Percentiles rank a stretch among this genome's conserved stretches.
phyloP scores from a whole-genome alignment of 352 stramenopile genomes.

The Phytophthora multivora region DNA sequence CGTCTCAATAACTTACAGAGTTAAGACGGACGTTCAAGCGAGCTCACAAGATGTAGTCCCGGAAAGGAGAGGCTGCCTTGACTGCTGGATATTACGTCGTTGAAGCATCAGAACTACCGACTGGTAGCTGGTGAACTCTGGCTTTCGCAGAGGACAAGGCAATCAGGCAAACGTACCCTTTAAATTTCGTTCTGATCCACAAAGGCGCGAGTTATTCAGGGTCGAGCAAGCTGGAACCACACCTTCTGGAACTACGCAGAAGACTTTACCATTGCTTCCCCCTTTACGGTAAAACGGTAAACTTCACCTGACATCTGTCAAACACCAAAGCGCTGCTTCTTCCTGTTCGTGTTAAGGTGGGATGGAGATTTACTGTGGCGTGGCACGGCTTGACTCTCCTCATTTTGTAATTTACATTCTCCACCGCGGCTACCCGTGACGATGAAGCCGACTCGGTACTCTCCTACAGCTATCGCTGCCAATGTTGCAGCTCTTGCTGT shows the following conservation, averaged over 20 bases:
- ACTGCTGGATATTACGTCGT: slow-evolving; percentile 15
- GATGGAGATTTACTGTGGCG: neutral
- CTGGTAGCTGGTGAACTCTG: slow-evolving; percentile 26
- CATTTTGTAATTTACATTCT: slow-evolving; percentile 25
- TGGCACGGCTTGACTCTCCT: slow-evolving; percentile 3
- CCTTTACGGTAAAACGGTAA: too few species aligned
- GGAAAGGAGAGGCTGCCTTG: slow-evolving; percentile 12
- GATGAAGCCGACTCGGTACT: slow-evolving; percentile 25
- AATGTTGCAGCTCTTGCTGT: slow-evolving; percentile 10
- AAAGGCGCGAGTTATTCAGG: slow-evolving; percentile 17
- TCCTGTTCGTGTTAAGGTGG: slow-evolving; percentile 2
- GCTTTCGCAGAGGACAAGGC: slow-evolving; percentile 14
- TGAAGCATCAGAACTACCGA: slow-evolving; percentile 13
- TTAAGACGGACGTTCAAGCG: neutral
- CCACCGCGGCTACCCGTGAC: slow-evolving; percentile 16
- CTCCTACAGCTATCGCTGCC: slow-evolving; percentile 4
- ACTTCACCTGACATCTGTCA: slow-evolving; percentile 23
- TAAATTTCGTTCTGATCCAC: slow-evolving; percentile 27
- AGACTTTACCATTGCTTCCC: slow-evolving; percentile 8
- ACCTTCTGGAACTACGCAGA: neutral
- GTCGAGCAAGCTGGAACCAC: neutral
- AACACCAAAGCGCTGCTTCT: slow-evolving; percentile 20
- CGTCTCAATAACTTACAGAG: slow-evolving; percentile 3
- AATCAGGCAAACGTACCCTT: slow-evolving; percentile 1
- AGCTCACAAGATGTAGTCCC: slow-evolving; percentile 17